Percentiles rank a stretch among this genome's conserved stretches.
phyloP scores from a whole-genome alignment of 2,329 filamentous ascomycete species.

The Diaporthe helianthi region DNA sequence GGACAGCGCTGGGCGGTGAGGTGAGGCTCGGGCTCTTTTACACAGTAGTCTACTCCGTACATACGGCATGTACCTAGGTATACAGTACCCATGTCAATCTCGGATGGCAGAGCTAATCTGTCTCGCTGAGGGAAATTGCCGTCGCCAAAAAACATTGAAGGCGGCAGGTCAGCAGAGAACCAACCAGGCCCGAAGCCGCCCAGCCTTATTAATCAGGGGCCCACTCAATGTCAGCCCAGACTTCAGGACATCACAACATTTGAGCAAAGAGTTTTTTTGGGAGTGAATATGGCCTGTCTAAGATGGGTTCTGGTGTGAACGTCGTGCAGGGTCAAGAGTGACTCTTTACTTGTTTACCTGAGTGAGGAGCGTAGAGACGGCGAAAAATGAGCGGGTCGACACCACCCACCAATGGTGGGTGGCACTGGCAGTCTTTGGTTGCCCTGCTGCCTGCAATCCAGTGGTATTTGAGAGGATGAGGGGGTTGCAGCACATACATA shows the following conservation, averaged over 20 bases:
- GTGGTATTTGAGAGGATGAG: neutral
- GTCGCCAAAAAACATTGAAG: neutral
- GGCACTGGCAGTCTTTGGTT: neutral
- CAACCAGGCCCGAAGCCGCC: constrained; percentile 10
- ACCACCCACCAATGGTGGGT: too few species aligned
- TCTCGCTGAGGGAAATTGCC: constrained; percentile 3
- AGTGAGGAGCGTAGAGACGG: neutral
- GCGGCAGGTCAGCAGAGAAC: constrained; percentile 21
- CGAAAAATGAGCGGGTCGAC: constrained; percentile 19
- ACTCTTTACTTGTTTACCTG: neutral
- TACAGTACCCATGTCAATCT: too few species aligned
- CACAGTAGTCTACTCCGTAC: too few species aligned
- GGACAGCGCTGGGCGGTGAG: constrained; percentile 2
- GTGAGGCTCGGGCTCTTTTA: neutral
- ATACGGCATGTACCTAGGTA: too few species aligned
- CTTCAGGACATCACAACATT: constrained; percentile 21
- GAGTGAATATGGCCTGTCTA: neutral
- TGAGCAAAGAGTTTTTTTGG: constrained; percentile 4
- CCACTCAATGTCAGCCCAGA: constrained; percentile 26
- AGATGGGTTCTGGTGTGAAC: constrained; percentile 16
- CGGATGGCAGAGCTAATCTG: constrained; percentile 5
- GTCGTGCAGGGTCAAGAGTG: neutral
- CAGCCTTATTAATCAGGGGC: neutral
- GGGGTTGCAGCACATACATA: constrained; percentile 10
- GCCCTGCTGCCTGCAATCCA: neutral